Evolutionary conservation across 1,284 basidiomycete species (phyloP).

Genomic region (Tylopilus sp.): DNA sequence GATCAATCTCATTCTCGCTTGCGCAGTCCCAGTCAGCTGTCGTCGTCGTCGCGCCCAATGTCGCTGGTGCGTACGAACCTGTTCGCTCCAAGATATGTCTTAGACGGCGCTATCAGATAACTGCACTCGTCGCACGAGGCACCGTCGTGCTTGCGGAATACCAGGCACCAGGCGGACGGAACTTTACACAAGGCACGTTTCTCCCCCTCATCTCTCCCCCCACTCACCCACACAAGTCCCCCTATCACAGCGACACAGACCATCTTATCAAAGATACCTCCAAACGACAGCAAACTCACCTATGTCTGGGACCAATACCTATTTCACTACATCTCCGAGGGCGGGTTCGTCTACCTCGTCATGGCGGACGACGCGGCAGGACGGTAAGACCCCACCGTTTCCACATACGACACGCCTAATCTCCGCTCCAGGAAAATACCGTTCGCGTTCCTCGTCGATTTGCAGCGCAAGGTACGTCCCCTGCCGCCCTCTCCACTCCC

Average conservation of each 20-base stretch:
- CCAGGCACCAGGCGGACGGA: conserved; percentile 62
- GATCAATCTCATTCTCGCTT: not conserved
- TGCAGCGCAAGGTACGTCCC: conserved; percentile 69
- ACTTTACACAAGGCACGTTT: conserved; percentile 77
- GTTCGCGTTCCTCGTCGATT: conserved; percentile 87
- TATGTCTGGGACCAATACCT: conserved; percentile 96
- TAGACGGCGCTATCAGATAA: conserved; percentile 49
- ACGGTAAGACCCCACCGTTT: conserved; percentile 56
- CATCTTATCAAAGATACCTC: conserved; percentile 92
- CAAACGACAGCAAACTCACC: conserved; percentile 90
- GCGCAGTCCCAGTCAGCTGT: no score
- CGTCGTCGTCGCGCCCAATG: conserved; percentile 5
- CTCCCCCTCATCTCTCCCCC: not conserved
- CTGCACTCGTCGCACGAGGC: conserved; percentile 83
- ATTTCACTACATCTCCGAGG: conserved; percentile 92
- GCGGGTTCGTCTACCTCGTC: conserved; percentile 83
- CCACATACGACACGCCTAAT: not conserved
- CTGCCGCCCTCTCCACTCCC: conserved; percentile 1
- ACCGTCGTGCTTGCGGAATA: conserved; percentile 81
- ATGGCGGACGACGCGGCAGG: conserved; percentile 93
- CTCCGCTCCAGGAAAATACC: conserved; percentile 69
- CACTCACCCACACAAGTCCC: conserved; percentile 5
- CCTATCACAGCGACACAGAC: conserved; percentile 71
- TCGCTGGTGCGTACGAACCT: conserved; percentile 18
- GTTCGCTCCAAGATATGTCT: not conserved